Evolutionary conservation across 306 rosid genomes (phyloP).

Genomic region (Prunus padus): DNA sequence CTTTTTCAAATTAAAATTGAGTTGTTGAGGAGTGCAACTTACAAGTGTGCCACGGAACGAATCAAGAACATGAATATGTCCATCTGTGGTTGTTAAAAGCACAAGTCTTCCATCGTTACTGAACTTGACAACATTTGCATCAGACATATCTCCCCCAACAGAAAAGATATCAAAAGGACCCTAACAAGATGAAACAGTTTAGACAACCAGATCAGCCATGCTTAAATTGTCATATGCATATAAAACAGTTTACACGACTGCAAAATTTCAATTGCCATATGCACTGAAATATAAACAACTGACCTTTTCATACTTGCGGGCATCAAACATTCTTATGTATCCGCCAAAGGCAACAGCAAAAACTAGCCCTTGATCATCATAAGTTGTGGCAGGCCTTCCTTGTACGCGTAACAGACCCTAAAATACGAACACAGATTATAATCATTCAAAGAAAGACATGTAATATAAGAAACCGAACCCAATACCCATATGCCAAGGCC

Average conservation of each 20-base stretch:
- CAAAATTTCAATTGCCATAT: not conserved
- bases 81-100: conserved; percentile 81
- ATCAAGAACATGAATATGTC: conserved; percentile 90
- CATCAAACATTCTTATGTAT: conserved; percentile 82
- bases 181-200: conserved; percentile 40
- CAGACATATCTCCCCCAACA: conserved; percentile 85
- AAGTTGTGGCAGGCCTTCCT: conserved; percentile 94
- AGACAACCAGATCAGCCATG: conserved; percentile 19
- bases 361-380: conserved; percentile 91
- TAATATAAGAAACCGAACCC: conserved; percentile 8
- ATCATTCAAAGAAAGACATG: conserved; percentile 5
- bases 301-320: conserved; percentile 90
- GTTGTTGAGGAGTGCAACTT: conserved; percentile 29
- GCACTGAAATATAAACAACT: conserved; percentile 22
- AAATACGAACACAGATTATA: not conserved
- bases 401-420: conserved; percentile 90
- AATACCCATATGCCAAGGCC: conserved; percentile 16
- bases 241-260: not conserved
- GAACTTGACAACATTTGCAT: conserved; percentile 92
- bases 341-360: conserved; percentile 95
- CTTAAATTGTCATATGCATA: conserved; percentile 4
- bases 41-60: conserved; percentile 94
- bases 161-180: conserved; percentile 93
- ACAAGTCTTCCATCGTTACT: conserved; percentile 92
- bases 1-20: not conserved